These are phyloP conservation scores for Fonsecaea pugnacius DNA, from an alignment of 2,329 filamentous ascomycete species.

Conservation along the genomic window DNA sequence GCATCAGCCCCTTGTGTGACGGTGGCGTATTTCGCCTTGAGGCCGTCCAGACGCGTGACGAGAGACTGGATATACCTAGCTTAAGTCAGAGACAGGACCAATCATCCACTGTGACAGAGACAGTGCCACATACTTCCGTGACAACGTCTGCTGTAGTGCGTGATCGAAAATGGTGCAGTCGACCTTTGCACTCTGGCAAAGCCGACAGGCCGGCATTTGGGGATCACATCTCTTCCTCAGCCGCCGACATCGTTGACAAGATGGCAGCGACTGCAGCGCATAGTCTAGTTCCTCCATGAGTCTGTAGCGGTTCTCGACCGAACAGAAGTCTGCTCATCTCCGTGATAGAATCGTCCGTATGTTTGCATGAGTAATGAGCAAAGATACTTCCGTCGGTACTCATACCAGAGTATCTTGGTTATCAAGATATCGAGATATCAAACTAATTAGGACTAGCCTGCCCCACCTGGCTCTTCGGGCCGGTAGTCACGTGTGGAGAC, in stretches of 20 bases:
- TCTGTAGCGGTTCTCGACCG: background rate
- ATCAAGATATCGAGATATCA: too few relatives aligned
- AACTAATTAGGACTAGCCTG: background rate
- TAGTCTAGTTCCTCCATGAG: conserved; percentile 9
- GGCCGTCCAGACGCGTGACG: conserved; percentile 7
- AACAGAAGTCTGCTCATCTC: background rate
- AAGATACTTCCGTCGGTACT: background rate
- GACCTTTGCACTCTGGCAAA: conserved; percentile 12
- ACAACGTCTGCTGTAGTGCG: conserved; percentile 15
- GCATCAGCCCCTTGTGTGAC: conserved; percentile 4
- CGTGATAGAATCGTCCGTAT: background rate
- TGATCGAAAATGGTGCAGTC: conserved; percentile 16
- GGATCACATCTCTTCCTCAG: conserved; percentile 17
- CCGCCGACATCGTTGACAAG: conserved; percentile 13
- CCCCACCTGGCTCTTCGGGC: background rate
- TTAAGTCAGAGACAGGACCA: background rate
- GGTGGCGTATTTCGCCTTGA: conserved; percentile 12
- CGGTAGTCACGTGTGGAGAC: too few relatives aligned
- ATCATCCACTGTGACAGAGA: background rate
- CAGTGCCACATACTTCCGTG: conserved; percentile 8
- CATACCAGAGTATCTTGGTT: too few relatives aligned
- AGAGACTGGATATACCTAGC: conserved; percentile 18
- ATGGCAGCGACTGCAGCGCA: conserved; percentile 15
- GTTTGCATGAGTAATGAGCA: background rate
- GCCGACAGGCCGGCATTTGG: conserved; percentile 16